A percentile compares a stretch with the other conserved stretches of the same genome.
Conservation (phyloP, 208 protist species). For the Acanthamoeba lenticulata region DNA sequence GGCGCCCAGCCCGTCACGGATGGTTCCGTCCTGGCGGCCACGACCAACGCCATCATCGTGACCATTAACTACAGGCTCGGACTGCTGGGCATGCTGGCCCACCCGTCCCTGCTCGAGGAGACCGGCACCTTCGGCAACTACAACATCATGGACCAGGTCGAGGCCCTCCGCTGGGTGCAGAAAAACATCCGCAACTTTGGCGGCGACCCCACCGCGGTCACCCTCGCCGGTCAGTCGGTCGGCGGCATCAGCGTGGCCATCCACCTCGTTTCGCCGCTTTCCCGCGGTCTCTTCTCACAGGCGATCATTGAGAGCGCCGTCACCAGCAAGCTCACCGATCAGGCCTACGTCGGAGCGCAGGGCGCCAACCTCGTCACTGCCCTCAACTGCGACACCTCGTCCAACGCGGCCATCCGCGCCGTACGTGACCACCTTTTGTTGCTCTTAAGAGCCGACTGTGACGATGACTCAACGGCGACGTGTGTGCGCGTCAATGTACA, state of each 20-base stretch:
- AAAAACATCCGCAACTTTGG: conserved; percentile 86
- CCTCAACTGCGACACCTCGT: conserved; percentile 24
- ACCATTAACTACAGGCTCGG: conserved; percentile 86
- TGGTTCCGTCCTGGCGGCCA: not conserved
- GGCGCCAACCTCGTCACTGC: not conserved
- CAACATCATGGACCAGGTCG: conserved; percentile 84
- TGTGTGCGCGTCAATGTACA: not conserved
- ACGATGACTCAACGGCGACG: not conserved
- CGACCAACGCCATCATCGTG: conserved; percentile 77
- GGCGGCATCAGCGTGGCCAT: conserved; percentile 78
- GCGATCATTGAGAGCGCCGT: conserved; percentile 74
- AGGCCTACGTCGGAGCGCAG: conserved; percentile 7
- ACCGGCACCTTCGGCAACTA: conserved; percentile 79
- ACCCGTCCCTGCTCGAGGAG: conserved; percentile 35
- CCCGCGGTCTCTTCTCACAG: conserved; percentile 73
- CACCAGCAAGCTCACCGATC: not conserved
- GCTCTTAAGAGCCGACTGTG: no score
- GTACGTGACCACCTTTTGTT: not conserved
- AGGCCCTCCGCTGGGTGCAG: conserved; percentile 85
- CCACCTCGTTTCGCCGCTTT: conserved; percentile 76
- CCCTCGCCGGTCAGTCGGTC: conserved; percentile 82
- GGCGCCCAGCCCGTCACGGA: conserved; percentile 31
- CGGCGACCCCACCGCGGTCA: conserved; percentile 82
- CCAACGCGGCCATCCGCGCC: conserved; percentile 32
- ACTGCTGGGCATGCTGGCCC: conserved; percentile 80